phyloP scores from a whole-genome alignment of 306 rosid species.

The Begonia loranthoides region DNA sequence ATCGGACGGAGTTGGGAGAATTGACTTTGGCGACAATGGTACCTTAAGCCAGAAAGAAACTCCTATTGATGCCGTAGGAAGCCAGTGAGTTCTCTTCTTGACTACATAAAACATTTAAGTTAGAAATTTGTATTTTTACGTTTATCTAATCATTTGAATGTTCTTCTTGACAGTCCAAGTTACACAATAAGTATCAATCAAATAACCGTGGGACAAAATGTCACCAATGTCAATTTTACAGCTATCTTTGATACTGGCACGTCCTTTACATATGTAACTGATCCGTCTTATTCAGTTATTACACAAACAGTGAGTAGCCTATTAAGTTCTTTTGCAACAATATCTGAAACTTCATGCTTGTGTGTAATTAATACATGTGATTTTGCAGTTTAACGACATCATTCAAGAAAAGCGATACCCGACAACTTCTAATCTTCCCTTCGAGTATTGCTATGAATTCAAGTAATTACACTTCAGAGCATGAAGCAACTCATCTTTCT shows the following conservation, averaged over 20 bases:
- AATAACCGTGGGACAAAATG: slow-evolving; percentile 31
- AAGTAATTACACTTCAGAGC: slow-evolving; percentile 21
- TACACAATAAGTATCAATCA: slow-evolving; percentile 64
- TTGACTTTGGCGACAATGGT: slow-evolving; percentile 68
- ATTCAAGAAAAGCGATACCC: slow-evolving; percentile 16
- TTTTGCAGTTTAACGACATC: slow-evolving; percentile 43
- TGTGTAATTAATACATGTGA: neutral
- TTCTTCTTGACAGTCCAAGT: slow-evolving; percentile 34
- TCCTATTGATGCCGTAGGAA: slow-evolving; percentile 32
- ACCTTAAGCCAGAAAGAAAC: slow-evolving; percentile 52
- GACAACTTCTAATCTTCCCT: slow-evolving; percentile 30
- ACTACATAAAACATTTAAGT: neutral
- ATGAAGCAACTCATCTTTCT: too few relatives aligned
- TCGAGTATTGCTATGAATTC: slow-evolving; percentile 62
- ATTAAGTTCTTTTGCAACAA: too few relatives aligned
- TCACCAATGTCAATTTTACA: slow-evolving; percentile 30
- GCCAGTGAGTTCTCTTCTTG: slow-evolving; percentile 36
- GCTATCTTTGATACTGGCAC: slow-evolving; percentile 82
- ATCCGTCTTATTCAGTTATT: slow-evolving; percentile 60
- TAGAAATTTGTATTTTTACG: neutral
- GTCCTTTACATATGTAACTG: slow-evolving; percentile 64
- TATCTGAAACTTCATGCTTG: too few relatives aligned
- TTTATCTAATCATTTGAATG: slow-evolving; percentile 11
- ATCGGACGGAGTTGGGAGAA: slow-evolving; percentile 46
- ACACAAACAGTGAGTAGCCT: slow-evolving; percentile 39